Evolutionary conservation across 169 alveolate genomes (phyloP).

Genomic region (Plasmodium gallinaceum): DNA sequence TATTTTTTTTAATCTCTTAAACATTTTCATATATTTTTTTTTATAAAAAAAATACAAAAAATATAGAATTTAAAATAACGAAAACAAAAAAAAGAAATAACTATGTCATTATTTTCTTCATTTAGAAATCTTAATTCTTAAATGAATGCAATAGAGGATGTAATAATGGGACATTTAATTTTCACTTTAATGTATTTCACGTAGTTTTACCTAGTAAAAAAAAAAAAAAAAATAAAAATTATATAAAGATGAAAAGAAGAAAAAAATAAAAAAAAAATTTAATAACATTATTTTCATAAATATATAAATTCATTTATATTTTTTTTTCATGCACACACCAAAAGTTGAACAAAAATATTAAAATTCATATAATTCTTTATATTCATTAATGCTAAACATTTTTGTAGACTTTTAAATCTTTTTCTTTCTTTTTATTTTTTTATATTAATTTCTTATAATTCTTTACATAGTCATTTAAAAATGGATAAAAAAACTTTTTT

Average conservation of each 20-base stretch:
- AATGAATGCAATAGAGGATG: not conserved
- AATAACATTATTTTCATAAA: not conserved
- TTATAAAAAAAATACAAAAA: not conserved
- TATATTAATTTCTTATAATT: no score
- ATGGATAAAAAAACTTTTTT: no score
- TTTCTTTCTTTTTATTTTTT: not conserved
- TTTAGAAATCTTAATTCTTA: not conserved
- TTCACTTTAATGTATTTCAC: not conserved
- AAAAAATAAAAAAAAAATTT: not conserved
- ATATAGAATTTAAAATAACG: not conserved
- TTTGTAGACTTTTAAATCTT: constrained; percentile 30
- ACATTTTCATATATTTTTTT: no score
- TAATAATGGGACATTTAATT: not conserved
- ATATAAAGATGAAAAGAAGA: not conserved
- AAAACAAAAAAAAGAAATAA: not conserved
- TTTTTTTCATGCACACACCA: constrained; percentile 42
- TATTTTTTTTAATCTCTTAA: no score
- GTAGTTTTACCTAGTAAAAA: not conserved
- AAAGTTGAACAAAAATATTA: constrained; percentile 1
- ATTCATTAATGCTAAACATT: not conserved
- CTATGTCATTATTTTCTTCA: constrained; percentile 1
- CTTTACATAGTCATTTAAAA: no score
- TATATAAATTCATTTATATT: not conserved
- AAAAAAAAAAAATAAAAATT: not conserved
- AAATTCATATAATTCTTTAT: constrained; percentile 5